Percentiles rank a stretch among this genome's conserved stretches.
phyloP scores from a whole-genome alignment of 257 asterid genomes.

The Primulina huaijiensis region DNA sequence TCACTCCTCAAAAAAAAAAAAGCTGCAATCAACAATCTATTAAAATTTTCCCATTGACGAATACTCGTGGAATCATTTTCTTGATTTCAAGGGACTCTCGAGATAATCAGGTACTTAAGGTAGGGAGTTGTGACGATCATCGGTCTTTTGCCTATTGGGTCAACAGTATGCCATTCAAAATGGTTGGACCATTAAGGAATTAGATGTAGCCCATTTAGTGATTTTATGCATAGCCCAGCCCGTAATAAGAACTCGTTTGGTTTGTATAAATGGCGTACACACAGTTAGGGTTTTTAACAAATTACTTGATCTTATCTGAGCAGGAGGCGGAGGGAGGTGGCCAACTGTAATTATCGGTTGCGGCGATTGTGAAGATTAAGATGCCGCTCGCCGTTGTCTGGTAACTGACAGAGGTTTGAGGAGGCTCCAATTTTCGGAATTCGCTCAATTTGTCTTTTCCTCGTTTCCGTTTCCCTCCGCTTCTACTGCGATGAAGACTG shows the following conservation, averaged over 20 bases:
- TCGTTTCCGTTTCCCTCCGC: conserved; percentile 20
- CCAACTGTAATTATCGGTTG: neutral
- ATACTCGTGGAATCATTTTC: no score
- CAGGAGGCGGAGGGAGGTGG: conserved; percentile 35
- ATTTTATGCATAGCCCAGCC: neutral
- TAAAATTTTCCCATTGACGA: no score
- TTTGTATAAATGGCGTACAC: conserved; percentile 4
- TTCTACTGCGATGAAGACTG: conserved; percentile 66
- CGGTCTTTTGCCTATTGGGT: no score
- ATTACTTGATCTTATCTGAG: conserved; percentile 82
- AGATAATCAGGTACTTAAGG: no score
- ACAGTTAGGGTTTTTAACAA: neutral
- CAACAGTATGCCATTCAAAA: no score
- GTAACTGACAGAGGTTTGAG: neutral
- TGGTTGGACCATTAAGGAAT: neutral
- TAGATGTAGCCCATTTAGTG: neutral
- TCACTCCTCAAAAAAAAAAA: no score
- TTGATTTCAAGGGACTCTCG: no score
- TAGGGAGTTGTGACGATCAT: no score
- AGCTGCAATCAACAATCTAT: no score
- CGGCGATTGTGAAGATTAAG: conserved; percentile 12
- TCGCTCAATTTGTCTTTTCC: neutral
- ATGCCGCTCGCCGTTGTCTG: conserved; percentile 37
- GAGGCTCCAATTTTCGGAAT: conserved; percentile 32
- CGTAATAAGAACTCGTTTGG: neutral